phyloP scores from a whole-genome alignment of 2,329 filamentous ascomycete species.

The Colletotrichum sp. region DNA sequence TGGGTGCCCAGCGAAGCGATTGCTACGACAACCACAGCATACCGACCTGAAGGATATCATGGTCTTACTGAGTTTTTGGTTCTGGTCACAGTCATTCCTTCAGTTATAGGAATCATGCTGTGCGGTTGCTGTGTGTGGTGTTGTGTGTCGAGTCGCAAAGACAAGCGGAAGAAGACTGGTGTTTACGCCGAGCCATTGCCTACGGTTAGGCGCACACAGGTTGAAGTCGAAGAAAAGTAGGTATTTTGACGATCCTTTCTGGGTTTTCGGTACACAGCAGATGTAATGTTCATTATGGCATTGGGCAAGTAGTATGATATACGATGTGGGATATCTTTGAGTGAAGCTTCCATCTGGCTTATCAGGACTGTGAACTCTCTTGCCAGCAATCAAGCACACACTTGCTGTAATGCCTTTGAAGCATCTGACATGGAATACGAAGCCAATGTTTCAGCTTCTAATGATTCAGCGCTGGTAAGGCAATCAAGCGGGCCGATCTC shows the following conservation, averaged over 20 bases:
- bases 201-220: not conserved
- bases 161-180: not conserved
- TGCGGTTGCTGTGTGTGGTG: not conserved
- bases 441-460: not conserved
- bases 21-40: not conserved
- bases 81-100: not conserved
- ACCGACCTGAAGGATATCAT: not conserved
- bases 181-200: not conserved
- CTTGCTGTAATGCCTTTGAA: not conserved
- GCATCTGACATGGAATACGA: not conserved
- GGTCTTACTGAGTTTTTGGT: not conserved
- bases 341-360: not conserved
- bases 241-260: not conserved
- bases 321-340: not conserved
- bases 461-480: not conserved
- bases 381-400: not conserved
- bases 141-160: not conserved
- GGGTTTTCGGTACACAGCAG: not conserved
- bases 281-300: not conserved
- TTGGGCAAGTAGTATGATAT: not conserved
- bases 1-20: not conserved
- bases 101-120: not conserved
- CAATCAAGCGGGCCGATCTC: not conserved
- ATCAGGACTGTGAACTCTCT: not conserved
- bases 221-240: not conserved